Evolutionary conservation across 805 yeast species (phyloP).

Genomic region (Millerozyma acaciae): DNA sequence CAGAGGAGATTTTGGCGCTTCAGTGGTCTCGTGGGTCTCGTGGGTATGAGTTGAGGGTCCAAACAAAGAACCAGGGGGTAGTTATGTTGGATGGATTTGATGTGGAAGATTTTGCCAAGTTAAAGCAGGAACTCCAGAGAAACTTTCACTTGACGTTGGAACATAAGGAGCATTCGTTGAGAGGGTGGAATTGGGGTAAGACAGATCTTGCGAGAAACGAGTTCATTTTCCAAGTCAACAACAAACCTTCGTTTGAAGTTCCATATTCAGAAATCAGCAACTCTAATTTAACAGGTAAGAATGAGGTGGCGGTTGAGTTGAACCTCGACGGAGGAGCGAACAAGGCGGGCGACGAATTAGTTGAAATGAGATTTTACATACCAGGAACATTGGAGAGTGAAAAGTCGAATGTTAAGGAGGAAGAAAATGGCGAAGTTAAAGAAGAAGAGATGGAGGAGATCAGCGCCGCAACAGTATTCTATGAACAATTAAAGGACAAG

Average conservation of each 20-base stretch:
- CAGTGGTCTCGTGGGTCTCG: constrained; percentile 93
- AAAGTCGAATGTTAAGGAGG: constrained; percentile 21
- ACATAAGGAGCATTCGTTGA: constrained; percentile 81
- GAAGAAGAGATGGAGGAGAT: constrained; percentile 45
- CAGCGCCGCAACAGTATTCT: constrained; percentile 78
- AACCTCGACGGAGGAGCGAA: constrained; percentile 54
- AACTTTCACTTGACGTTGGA: constrained; percentile 72
- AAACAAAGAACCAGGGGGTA: constrained; percentile 84
- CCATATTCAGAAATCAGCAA: constrained; percentile 80
- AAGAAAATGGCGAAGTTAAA: constrained; percentile 26
- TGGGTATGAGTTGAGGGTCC: constrained; percentile 85
- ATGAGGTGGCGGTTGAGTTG: constrained; percentile 90
- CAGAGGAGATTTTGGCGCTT: constrained; percentile 73
- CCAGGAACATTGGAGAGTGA: constrained; percentile 77
- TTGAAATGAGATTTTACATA: constrained; percentile 87
- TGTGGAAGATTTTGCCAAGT: constrained; percentile 69
- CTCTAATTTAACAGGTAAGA: constrained; percentile 84
- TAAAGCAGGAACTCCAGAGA: constrained; percentile 80
- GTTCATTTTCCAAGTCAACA: constrained; percentile 77
- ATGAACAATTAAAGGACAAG: constrained; percentile 85
- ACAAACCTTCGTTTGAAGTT: constrained; percentile 86
- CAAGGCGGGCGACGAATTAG: constrained; percentile 90
- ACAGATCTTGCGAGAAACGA: constrained; percentile 91
- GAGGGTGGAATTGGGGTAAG: constrained; percentile 99
- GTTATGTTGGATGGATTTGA: constrained; percentile 91